phyloP scores from a whole-genome alignment of 495 filamentous ascomycete species.

The Penicillium dipodomyicola region DNA sequence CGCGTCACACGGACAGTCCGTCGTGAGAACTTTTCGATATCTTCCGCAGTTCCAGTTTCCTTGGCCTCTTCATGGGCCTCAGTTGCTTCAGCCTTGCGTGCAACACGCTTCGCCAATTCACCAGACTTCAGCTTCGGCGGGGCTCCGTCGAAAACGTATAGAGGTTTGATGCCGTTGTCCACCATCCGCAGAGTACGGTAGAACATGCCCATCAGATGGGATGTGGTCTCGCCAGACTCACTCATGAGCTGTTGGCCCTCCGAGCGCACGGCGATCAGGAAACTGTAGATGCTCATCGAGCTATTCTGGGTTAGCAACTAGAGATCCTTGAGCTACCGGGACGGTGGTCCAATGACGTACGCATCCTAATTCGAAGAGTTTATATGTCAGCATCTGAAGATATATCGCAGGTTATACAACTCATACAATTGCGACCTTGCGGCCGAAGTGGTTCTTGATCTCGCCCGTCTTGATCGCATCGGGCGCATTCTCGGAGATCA shows the following conservation, averaged over 20 bases:
- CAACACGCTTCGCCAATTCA: conserved; percentile 89
- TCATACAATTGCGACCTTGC: conserved; percentile 89
- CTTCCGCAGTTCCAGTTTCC: conserved; percentile 94
- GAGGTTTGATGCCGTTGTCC: conserved; percentile 96
- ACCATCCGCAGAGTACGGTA: conserved; percentile 97
- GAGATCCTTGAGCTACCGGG: background rate
- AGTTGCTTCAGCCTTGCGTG: conserved; percentile 82
- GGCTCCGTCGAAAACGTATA: conserved; percentile 96
- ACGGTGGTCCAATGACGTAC: conserved; percentile 50
- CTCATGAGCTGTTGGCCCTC: conserved; percentile 94
- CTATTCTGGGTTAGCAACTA: conserved; percentile 46
- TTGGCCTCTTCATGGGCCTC: conserved; percentile 92
- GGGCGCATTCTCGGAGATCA: conserved; percentile 89
- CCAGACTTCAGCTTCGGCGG: conserved; percentile 96
- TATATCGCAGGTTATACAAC: background rate
- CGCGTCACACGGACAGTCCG: conserved; percentile 91
- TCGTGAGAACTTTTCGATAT: conserved; percentile 96
- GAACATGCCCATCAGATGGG: conserved; percentile 98
- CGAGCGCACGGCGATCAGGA: conserved; percentile 94
- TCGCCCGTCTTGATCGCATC: conserved; percentile 94
- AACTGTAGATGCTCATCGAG: conserved; percentile 99
- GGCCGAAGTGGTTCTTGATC: conserved; percentile 97
- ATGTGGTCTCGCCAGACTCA: conserved; percentile 92
- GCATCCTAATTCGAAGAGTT: conserved; percentile 62
- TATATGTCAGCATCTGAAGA: background rate